Evolutionary conservation across 306 rosid genomes (phyloP).

Genomic region (Quercus bicolor): DNA sequence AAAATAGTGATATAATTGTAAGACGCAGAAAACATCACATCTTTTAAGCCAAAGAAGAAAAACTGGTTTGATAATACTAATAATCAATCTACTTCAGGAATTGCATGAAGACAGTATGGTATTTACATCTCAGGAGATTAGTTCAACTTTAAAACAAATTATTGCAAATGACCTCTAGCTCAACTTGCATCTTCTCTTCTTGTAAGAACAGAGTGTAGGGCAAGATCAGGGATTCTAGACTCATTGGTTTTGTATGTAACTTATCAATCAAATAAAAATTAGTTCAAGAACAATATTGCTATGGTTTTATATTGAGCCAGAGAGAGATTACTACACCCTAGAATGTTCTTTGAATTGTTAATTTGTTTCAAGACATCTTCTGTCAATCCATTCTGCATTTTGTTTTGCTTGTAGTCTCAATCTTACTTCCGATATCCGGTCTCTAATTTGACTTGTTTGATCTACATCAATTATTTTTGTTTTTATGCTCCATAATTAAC

Average conservation of each 20-base stretch:
- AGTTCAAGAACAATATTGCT: background rate
- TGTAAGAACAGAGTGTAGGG: background rate
- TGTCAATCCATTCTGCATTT: background rate
- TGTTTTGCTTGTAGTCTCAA: background rate
- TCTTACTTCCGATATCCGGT: background rate
- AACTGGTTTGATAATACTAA: too few species aligned
- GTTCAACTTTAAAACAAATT: too few species aligned
- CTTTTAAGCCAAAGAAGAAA: too few species aligned
- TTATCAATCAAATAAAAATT: background rate
- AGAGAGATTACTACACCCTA: background rate
- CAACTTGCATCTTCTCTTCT: background rate
- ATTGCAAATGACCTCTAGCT: too few species aligned
- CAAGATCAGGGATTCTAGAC: background rate
- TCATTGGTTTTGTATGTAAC: background rate
- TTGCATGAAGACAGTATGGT: too few species aligned
- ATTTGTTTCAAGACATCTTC: background rate
- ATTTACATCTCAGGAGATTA: too few species aligned
- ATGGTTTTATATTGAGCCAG: background rate
- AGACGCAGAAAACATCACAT: too few species aligned
- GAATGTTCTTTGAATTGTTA: background rate
- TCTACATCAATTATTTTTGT: background rate
- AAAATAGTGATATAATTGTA: too few species aligned
- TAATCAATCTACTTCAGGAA: too few species aligned
- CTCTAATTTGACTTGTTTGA: background rate
- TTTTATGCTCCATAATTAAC: background rate